A percentile compares a stretch with the other conserved stretches of the same genome.
Conservation (phyloP, 768 basidiomycete species). For the Pholiota microspora region DNA sequence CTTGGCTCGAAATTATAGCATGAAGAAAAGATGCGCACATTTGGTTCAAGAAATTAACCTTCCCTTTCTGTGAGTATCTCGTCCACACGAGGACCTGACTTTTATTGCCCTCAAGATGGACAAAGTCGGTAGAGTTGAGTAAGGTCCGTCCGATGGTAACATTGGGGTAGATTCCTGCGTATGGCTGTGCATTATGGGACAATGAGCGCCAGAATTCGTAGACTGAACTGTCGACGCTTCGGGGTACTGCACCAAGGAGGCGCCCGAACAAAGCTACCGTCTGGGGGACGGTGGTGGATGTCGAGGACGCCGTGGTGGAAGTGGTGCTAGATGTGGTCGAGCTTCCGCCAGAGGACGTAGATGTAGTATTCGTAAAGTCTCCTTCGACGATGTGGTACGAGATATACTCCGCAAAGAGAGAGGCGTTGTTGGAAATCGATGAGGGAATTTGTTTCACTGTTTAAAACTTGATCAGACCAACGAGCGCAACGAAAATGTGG, state of each 20-base stretch:
- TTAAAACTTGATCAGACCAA: conserved; percentile 7
- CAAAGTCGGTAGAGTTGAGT: conserved; percentile 45
- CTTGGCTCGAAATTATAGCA: conserved; percentile 4
- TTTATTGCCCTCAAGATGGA: conserved; percentile 56
- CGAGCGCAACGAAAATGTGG: neutral
- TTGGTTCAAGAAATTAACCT: conserved; percentile 47
- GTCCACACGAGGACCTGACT: conserved; percentile 51
- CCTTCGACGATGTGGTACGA: conserved; percentile 59
- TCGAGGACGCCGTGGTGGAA: conserved; percentile 21
- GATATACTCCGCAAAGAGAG: conserved; percentile 43
- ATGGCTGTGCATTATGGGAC: neutral
- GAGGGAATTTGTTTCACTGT: conserved; percentile 31
- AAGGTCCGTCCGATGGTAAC: conserved; percentile 64
- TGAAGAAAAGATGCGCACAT: conserved; percentile 26
- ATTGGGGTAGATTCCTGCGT: conserved; percentile 35
- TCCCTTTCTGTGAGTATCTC: conserved; percentile 18
- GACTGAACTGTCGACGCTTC: neutral
- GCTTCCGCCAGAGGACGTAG: neutral
- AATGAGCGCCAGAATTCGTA: too few species aligned
- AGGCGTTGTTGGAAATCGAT: conserved; percentile 17
- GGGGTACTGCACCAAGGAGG: neutral
- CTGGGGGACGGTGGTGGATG: neutral
- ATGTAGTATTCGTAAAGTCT: conserved; percentile 32
- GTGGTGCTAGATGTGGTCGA: neutral
- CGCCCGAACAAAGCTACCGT: neutral